Evolutionary conservation across 2,329 filamentous ascomycete genomes (phyloP).

Genomic region (Fusarium setosum): DNA sequence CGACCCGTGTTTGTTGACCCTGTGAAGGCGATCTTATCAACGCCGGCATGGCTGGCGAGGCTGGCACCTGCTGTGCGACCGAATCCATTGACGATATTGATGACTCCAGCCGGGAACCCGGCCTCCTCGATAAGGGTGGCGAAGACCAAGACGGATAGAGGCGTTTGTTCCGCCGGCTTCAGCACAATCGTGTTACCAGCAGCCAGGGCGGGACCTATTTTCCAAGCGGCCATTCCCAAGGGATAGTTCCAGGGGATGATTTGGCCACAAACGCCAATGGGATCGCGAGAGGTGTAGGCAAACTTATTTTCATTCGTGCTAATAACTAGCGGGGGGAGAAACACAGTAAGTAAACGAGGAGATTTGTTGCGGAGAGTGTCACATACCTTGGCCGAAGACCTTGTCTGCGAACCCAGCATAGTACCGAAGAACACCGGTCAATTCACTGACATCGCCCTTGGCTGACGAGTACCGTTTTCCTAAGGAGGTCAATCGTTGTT

Average conservation of each 20-base stretch:
- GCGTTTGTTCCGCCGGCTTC: slow-evolving; percentile 65
- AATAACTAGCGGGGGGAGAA: not conserved
- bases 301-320: slow-evolving; percentile 73
- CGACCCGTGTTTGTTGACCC: slow-evolving; percentile 78
- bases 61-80: slow-evolving; percentile 75
- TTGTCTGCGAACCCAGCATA: not conserved
- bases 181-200: slow-evolving; percentile 62
- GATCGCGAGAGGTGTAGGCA: slow-evolving; percentile 78
- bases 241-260: slow-evolving; percentile 67
- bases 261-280: slow-evolving; percentile 77
- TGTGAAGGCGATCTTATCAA: slow-evolving; percentile 84
- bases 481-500: not conserved
- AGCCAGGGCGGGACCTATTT: slow-evolving; percentile 1
- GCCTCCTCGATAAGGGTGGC: slow-evolving; percentile 75
- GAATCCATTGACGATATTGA: slow-evolving; percentile 80
- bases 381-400: not conserved
- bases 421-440: not conserved
- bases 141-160: slow-evolving; percentile 71
- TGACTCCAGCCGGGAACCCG: slow-evolving; percentile 80
- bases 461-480: not conserved
- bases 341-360: not conserved
- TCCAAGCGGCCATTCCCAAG: not conserved
- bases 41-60: slow-evolving; percentile 71
- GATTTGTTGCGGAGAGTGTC: too few relatives aligned
- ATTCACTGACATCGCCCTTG: not conserved